Base-by-base conservation (phyloP, 2,329 filamentous ascomycete species). In the Colletotrichum viniferum region DNA sequence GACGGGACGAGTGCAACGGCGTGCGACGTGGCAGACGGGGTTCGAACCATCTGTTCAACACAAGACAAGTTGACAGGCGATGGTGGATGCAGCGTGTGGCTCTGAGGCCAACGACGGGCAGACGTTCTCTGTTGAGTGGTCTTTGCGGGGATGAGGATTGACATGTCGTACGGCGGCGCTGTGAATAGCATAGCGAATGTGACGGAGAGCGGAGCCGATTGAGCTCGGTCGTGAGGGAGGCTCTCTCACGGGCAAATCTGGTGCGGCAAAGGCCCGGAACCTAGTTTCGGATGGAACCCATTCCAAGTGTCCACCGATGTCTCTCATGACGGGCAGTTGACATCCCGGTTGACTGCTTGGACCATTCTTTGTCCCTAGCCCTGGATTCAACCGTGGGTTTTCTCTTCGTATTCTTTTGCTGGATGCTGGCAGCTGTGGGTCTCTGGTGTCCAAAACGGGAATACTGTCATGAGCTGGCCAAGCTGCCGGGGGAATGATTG, bases 21-120 rank as follows among this genome's bases (percentile, higher is more conserved):
- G 43, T 69, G 70, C 64, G 62, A 73, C 73, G 65, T 76, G 58
- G 60, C 70, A 73, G 52, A 61, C 34, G 13, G 66, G n/a, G 32
- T 70, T 63, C 26, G 72, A 74, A 61, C 60, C 72, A 55, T 55
- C 67, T 65, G 67, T n/a, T 34, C 14, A 34, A 65, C 28, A 52
- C 24, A 48, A 26, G 32, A 24, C 55, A 48, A 62, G n/a, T 55
- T 62, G 38, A 69, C 30, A 69, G 36, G 34, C 56, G 52, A 58
- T 32, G 52, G 48, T 38, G 8, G 26, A 21, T 32, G 61, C 18
- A 36, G 30, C 38, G 38, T 48, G 38, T 56, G 52, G 52, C 7
- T 24, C 21, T 32, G 28, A 60, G 56, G 26, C 56, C 32, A 30
- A 32, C 26, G 56, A 28, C 18, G 26, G 14, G 28, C n/a, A 26